Conservation (phyloP, 768 basidiomycete species). For the Tricholoma terreum region DNA sequence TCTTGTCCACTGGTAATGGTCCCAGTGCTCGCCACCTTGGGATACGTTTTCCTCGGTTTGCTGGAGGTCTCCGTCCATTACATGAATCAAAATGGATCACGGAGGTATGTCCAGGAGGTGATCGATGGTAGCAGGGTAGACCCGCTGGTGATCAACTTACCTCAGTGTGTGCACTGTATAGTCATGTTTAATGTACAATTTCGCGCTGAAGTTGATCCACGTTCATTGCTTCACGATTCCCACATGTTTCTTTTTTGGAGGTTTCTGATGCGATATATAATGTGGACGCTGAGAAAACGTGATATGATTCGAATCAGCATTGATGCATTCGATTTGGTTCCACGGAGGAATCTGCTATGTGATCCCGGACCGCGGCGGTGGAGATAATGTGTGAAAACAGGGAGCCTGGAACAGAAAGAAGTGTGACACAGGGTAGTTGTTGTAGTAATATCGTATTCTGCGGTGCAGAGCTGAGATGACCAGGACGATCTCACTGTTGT, state of each 20-base stretch:
- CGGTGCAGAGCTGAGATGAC: not conserved
- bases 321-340: constrained; percentile 22
- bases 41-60: too few species aligned
- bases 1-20: not conserved
- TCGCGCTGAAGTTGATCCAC: constrained; percentile 16
- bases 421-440: not conserved
- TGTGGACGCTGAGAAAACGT: constrained; percentile 26
- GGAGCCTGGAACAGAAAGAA: not conserved
- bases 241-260: constrained; percentile 32
- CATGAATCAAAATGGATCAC: too few species aligned
- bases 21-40: too few species aligned
- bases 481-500: not conserved
- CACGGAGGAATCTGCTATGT: constrained; percentile 30
- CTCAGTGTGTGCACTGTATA: too few species aligned
- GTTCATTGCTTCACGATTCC: constrained; percentile 25
- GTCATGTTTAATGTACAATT: too few species aligned
- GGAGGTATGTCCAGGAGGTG: too few species aligned
- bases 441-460: not conserved
- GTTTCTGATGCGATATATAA: constrained; percentile 35
- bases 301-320: constrained; percentile 24
- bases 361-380: constrained; percentile 39
- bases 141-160: too few species aligned
- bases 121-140: too few species aligned
- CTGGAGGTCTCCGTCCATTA: too few species aligned
- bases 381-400: constrained; percentile 14